phyloP scores from a whole-genome alignment of 208 protist species.

The Leishmania major region DNA sequence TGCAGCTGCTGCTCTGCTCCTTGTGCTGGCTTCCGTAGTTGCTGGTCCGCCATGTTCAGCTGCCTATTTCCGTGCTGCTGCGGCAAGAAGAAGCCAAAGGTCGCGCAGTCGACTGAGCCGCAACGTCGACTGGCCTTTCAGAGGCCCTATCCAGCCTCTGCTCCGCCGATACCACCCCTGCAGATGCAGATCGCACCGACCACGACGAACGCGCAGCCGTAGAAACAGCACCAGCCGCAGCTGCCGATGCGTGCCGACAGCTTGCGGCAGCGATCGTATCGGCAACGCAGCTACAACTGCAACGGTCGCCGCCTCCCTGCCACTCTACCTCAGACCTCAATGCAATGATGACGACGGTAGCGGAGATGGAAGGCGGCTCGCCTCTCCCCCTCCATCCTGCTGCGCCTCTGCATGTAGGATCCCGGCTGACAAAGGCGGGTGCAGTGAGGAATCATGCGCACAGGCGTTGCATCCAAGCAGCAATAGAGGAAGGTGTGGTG shows the following conservation, averaged over 20 bases:
- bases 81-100: conserved; percentile 11
- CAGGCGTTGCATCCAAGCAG: neutral
- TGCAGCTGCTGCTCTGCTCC: conserved; percentile 1
- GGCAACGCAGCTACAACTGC: neutral
- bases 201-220: neutral
- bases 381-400: neutral
- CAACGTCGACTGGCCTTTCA: conserved; percentile 19
- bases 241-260: neutral
- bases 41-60: conserved; percentile 28
- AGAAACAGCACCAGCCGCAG: neutral
- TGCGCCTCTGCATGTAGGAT: neutral
- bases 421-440: neutral
- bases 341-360: neutral
- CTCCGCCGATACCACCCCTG: neutral
- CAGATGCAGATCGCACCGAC: neutral
- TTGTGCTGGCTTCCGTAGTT: conserved; percentile 7
- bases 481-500: neutral
- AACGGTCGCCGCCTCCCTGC: neutral
- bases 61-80: conserved; percentile 51
- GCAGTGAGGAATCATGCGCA: neutral
- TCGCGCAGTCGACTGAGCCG: neutral
- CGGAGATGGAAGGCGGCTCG: neutral
- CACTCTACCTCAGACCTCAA: neutral
- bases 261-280: neutral
- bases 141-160: neutral